Evolutionary conservation across 1,284 basidiomycete species (phyloP).

Genomic region (Sparassis latifolia): DNA sequence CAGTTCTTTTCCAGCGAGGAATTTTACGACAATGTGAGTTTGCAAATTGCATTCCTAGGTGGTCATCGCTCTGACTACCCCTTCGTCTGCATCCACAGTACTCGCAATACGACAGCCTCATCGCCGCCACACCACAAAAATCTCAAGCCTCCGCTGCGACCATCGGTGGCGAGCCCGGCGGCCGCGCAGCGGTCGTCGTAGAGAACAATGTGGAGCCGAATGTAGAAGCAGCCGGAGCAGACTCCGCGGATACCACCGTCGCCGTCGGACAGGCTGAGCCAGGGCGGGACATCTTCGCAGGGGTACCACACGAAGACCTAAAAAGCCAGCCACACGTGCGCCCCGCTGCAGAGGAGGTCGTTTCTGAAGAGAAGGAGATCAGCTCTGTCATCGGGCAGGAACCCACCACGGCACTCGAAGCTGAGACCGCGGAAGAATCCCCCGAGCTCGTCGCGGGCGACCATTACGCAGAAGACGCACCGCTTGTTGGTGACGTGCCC

Average conservation of each 20-base stretch:
- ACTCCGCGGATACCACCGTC: conserved; percentile 32
- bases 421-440: neutral
- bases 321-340: conserved; percentile 10
- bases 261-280: conserved; percentile 54
- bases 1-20: conserved; percentile 40
- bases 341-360: conserved; percentile 10
- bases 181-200: conserved; percentile 25
- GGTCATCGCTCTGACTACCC: neutral
- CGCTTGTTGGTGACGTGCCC: neutral
- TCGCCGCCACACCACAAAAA: conserved; percentile 33
- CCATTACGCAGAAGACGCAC: neutral
- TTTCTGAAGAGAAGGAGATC: conserved; percentile 2
- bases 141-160: conserved; percentile 33
- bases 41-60: neutral
- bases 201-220: conserved; percentile 25
- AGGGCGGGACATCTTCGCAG: conserved; percentile 60
- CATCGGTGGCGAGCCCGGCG: conserved; percentile 41
- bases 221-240: conserved; percentile 7
- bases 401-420: conserved; percentile 2
- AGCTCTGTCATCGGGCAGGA: conserved; percentile 6
- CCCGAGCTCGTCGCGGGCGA: neutral
- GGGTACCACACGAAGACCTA: conserved; percentile 17
- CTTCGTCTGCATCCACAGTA: conserved; percentile 33
- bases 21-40: conserved; percentile 53
- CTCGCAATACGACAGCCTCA: conserved; percentile 38